Conservation (phyloP, 139 green algal species). For the Prasinococcaceae sp. region DNA sequence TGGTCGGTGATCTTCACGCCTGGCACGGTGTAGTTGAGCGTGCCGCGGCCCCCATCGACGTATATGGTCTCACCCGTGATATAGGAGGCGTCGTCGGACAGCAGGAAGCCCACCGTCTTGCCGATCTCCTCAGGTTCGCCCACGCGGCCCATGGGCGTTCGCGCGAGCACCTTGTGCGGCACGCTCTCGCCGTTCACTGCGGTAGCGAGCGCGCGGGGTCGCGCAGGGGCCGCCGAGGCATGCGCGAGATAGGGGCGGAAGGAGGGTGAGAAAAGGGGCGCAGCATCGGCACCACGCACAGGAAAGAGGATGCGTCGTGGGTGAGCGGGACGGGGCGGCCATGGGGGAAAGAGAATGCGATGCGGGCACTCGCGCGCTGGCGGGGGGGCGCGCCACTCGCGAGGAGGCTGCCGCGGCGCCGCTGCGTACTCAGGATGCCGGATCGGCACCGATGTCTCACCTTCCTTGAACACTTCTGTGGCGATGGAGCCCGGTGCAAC, state of each 20-base stretch:
- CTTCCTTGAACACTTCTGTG: constrained; percentile 59
- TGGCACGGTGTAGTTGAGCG: constrained; percentile 60
- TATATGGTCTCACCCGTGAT: constrained; percentile 63
- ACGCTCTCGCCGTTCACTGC: not conserved
- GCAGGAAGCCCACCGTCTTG: constrained; percentile 49
- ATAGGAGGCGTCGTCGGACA: constrained; percentile 47
- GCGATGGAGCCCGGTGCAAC: constrained; percentile 64
- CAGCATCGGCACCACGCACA: constrained; percentile 38
- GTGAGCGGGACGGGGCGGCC: too few relatives aligned
- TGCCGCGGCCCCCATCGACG: constrained; percentile 59
- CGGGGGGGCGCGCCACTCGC: too few relatives aligned
- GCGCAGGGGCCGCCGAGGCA: not conserved
- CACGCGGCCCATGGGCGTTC: constrained; percentile 55
- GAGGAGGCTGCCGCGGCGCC: too few relatives aligned
- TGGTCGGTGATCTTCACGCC: too few relatives aligned
- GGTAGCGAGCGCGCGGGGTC: not conserved
- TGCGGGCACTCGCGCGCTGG: too few relatives aligned
- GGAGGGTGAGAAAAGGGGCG: constrained; percentile 21
- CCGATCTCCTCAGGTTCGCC: constrained; percentile 58
- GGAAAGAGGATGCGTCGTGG: too few relatives aligned
- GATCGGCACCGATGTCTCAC: too few relatives aligned
- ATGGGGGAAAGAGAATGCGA: too few relatives aligned
- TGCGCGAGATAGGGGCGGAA: too few relatives aligned
- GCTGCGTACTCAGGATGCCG: too few relatives aligned
- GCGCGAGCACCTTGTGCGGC: constrained; percentile 32